phyloP scores from a whole-genome alignment of 2,329 filamentous ascomycete genomes.

The Hypoxylon sp. region DNA sequence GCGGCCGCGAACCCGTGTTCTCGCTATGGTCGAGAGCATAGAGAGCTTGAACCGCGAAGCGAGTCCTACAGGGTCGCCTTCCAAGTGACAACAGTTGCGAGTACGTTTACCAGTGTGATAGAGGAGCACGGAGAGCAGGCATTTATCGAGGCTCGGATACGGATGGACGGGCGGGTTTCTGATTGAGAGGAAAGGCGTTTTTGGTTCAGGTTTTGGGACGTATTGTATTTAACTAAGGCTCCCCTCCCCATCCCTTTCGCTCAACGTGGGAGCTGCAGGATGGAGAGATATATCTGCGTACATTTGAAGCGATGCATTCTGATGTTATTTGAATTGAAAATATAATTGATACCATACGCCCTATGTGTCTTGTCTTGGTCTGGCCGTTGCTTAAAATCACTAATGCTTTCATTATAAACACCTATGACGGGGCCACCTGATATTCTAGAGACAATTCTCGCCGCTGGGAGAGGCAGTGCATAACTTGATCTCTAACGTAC shows the following conservation, averaged over 20 bases:
- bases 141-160: background rate
- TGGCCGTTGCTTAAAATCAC: background rate
- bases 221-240: background rate
- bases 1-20: slow-evolving; percentile 59
- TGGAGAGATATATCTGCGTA: background rate
- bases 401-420: background rate
- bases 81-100: slow-evolving; percentile 22
- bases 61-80: slow-evolving; percentile 53
- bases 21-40: slow-evolving; percentile 67
- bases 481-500: no score
- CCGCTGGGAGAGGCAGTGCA: background rate
- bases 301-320: background rate
- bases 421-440: background rate
- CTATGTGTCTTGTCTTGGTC: background rate
- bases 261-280: background rate
- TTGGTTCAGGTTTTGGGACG: background rate
- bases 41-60: slow-evolving; percentile 60
- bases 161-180: background rate
- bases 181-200: background rate
- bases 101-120: background rate
- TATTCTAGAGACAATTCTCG: background rate
- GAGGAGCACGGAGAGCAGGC: background rate
- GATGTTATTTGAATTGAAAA: background rate
- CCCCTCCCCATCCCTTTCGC: background rate
- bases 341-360: background rate